Evolutionary conservation across 331 rosid species (phyloP).

Genomic region (Acacia pycnantha): DNA sequence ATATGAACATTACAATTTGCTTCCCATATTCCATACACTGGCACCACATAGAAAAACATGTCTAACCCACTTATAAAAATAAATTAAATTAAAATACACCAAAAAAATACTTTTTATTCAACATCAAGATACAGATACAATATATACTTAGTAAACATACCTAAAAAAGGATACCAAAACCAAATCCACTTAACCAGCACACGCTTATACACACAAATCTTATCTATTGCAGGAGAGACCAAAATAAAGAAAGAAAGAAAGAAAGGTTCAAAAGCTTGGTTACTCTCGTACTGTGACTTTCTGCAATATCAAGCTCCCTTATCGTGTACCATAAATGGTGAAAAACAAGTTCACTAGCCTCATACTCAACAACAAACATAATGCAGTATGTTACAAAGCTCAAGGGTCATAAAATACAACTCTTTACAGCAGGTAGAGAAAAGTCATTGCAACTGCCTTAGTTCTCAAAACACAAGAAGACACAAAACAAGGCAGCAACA

Average conservation of each 20-base stretch:
- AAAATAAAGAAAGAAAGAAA: neutral
- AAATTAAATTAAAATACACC: no score
- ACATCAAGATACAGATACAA: neutral
- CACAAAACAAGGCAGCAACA: constrained; percentile 80
- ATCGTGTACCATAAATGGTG: neutral
- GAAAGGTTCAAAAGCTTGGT: neutral
- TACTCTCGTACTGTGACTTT: neutral
- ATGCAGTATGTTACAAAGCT: neutral
- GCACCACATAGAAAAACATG: neutral
- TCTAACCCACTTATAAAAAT: neutral
- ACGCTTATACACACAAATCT: neutral
- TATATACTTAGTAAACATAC: neutral
- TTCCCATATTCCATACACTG: neutral
- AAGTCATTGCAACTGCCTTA: neutral
- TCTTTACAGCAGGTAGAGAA: constrained; percentile 26
- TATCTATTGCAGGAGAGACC: neutral
- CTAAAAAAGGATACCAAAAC: neutral
- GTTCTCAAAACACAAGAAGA: constrained; percentile 64
- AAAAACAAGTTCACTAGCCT: neutral
- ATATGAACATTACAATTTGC: neutral
- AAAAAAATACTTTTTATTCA: neutral
- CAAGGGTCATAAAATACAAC: neutral
- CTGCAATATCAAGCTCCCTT: neutral
- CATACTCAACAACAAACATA: neutral
- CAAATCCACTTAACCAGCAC: neutral